Evolutionary conservation across 768 basidiomycete species (phyloP).

Genomic region (Chiua virens): DNA sequence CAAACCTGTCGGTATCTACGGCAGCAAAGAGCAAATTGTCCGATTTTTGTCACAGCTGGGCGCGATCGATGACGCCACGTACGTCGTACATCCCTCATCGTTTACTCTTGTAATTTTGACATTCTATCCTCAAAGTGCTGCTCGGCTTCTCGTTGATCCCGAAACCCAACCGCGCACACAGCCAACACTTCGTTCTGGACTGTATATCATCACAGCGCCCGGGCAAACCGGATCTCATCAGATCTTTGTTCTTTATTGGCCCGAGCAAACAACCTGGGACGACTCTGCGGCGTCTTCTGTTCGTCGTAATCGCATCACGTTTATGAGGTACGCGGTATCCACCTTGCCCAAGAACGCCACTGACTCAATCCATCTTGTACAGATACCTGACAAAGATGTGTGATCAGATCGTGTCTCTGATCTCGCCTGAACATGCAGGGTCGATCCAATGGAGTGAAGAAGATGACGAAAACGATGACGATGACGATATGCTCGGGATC

Average conservation of each 20-base stretch:
- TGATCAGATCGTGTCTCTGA: constrained; percentile 52
- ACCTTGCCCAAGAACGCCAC: neutral
- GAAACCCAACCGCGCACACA: constrained; percentile 3
- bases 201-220: constrained; percentile 16
- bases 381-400: constrained; percentile 62
- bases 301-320: constrained; percentile 53
- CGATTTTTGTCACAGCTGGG: constrained; percentile 40
- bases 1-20: constrained; percentile 58
- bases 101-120: neutral
- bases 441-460: constrained; percentile 47
- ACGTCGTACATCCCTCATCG: constrained; percentile 11
- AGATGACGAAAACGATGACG: constrained; percentile 25
- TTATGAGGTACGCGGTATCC: constrained; percentile 49
- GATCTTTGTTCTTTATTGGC: constrained; percentile 60
- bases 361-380: neutral
- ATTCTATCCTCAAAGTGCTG: neutral
- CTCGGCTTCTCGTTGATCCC: constrained; percentile 13
- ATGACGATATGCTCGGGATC: constrained; percentile 25
- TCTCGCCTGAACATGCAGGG: constrained; percentile 48
- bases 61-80: constrained; percentile 42
- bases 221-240: constrained; percentile 13
- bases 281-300: constrained; percentile 46
- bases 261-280: constrained; percentile 58
- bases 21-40: constrained; percentile 51
- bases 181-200: constrained; percentile 21